These are phyloP conservation scores for Luzula sylvatica DNA, from an alignment of 176 grass and related monocot species.

Conservation along the genomic window DNA sequence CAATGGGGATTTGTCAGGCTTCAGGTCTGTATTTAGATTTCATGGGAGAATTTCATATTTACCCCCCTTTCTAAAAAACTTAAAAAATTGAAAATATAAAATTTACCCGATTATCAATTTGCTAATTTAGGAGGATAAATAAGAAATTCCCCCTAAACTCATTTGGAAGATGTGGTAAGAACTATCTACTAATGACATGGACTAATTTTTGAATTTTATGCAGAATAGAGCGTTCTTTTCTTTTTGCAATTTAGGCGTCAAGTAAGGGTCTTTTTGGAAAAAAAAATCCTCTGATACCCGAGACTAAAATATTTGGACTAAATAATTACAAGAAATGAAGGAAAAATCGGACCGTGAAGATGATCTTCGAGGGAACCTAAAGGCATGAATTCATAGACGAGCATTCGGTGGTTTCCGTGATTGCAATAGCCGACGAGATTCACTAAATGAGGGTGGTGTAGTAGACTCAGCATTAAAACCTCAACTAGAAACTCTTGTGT, in stretches of 20 bases:
- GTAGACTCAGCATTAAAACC: slow-evolving; percentile 63
- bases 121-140: too few relatives aligned
- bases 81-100: too few relatives aligned
- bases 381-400: slow-evolving; percentile 78
- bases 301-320: not conserved
- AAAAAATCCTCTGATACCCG: too few relatives aligned
- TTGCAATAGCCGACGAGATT: slow-evolving; percentile 57
- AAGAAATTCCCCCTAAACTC: too few relatives aligned
- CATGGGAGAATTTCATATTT: too few relatives aligned
- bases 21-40: slow-evolving; percentile 60
- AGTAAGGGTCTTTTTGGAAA: not conserved
- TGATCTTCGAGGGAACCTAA: slow-evolving; percentile 72
- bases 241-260: not conserved
- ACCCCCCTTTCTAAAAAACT: too few relatives aligned
- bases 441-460: slow-evolving; percentile 72
- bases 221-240: not conserved
- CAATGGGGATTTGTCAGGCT: slow-evolving; percentile 32
- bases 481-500: slow-evolving; percentile 80
- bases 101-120: too few relatives aligned
- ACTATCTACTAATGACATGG: too few relatives aligned
- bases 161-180: too few relatives aligned
- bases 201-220: not conserved
- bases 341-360: slow-evolving; percentile 49
- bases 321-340: not conserved
- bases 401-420: slow-evolving; percentile 40